Conservation (phyloP, 345 rosid species). For the Pistacia atlantica region DNA sequence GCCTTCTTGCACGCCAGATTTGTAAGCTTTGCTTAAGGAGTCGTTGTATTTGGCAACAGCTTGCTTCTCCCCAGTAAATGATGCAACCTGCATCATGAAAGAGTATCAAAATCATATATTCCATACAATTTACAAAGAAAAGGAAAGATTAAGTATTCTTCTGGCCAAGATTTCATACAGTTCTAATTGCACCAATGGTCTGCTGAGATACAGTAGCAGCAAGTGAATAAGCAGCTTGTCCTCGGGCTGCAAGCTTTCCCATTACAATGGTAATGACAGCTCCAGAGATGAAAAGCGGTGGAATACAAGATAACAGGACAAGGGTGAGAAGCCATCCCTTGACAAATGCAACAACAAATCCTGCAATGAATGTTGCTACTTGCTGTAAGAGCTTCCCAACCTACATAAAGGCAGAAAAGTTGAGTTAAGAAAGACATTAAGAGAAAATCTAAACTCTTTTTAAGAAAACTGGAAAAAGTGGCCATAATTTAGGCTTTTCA, state of each 20-base stretch:
- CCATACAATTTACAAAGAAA: no score
- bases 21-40: conserved; percentile 36
- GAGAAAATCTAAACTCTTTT: conserved; percentile 10
- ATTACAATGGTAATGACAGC: conserved; percentile 32
- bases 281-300: conserved; percentile 37
- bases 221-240: conserved; percentile 40
- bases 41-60: conserved; percentile 41
- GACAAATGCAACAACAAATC: conserved; percentile 38
- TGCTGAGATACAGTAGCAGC: conserved; percentile 43
- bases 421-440: not conserved
- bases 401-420: conserved; percentile 19
- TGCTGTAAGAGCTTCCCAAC: conserved; percentile 52
- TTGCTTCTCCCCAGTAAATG: conserved; percentile 56
- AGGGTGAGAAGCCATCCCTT: conserved; percentile 61
- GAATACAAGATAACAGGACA: conserved; percentile 45
- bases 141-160: not conserved
- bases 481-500: not conserved
- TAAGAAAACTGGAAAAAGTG: not conserved
- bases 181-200: conserved; percentile 51
- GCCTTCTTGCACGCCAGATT: conserved; percentile 42
- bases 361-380: conserved; percentile 46
- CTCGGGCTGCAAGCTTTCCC: conserved; percentile 36
- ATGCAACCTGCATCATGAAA: conserved; percentile 40
- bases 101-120: not conserved
- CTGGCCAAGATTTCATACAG: conserved; percentile 24